These are phyloP conservation scores for Strigomonas culicis DNA, from an alignment of 208 protist species.

Conservation along the genomic window DNA sequence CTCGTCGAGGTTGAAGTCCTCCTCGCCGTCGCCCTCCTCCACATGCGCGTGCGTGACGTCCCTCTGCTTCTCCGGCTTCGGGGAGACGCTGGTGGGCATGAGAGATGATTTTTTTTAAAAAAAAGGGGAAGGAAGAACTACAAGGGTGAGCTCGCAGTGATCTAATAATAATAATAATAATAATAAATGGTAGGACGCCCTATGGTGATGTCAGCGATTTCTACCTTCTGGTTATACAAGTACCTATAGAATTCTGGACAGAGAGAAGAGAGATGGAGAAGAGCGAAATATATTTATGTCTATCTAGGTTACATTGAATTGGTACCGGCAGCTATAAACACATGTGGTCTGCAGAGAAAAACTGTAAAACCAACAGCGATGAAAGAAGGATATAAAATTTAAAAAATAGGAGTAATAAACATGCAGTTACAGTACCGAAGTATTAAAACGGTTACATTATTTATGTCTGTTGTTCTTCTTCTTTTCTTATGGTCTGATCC, in stretches of 20 bases:
- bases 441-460: background rate
- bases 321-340: too few relatives aligned
- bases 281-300: too few relatives aligned
- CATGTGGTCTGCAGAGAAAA: too few relatives aligned
- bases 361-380: too few relatives aligned
- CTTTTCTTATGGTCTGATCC: background rate
- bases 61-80: background rate
- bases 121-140: conserved; percentile 3
- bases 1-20: conserved; percentile 26
- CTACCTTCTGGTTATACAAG: too few relatives aligned
- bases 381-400: background rate
- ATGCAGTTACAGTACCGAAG: conserved; percentile 1
- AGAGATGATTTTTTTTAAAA: conserved; percentile 5
- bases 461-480: conserved; percentile 10
- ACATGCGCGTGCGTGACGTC: background rate
- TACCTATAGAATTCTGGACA: too few relatives aligned
- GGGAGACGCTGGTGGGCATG: background rate
- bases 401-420: background rate
- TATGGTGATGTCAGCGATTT: too few relatives aligned
- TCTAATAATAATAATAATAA: conserved; percentile 9
- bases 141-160: background rate
- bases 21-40: conserved; percentile 6
- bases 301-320: too few relatives aligned
- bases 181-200: conserved; percentile 4
- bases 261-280: too few relatives aligned